A percentile compares a stretch with the other conserved stretches of the same genome.
phyloP scores from a whole-genome alignment of 2,329 filamentous ascomycete genomes.

The Fusarium pininemorale region DNA sequence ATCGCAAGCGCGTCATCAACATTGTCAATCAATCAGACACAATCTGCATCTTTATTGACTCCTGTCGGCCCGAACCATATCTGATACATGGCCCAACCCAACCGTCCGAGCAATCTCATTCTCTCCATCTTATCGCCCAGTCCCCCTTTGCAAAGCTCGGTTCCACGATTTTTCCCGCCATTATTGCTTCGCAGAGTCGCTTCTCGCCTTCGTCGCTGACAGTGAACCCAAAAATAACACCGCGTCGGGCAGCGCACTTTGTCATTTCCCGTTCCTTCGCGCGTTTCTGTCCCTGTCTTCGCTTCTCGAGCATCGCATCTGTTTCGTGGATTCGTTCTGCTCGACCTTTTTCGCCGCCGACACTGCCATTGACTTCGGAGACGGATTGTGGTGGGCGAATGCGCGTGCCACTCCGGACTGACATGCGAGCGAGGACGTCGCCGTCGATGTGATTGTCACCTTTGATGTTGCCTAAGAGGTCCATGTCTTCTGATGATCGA shows the following conservation, averaged over 20 bases:
- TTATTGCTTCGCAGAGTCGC: slow-evolving; percentile 66
- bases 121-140: slow-evolving; percentile 67
- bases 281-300: slow-evolving; percentile 57
- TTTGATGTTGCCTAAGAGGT: background rate
- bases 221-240: slow-evolving; percentile 63
- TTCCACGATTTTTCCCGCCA: slow-evolving; percentile 67
- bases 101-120: slow-evolving; percentile 36
- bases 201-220: slow-evolving; percentile 18
- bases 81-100: background rate
- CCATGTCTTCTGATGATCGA: background rate
- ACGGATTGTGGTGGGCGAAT: slow-evolving; percentile 48
- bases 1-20: background rate
- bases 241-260: slow-evolving; percentile 68
- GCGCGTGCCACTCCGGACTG: slow-evolving; percentile 50
- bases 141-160: slow-evolving; percentile 69
- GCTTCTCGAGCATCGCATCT: slow-evolving; percentile 59
- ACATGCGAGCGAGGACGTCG: slow-evolving; percentile 46
- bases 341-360: slow-evolving; percentile 64
- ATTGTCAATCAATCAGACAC: background rate
- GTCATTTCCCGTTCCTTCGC: slow-evolving; percentile 65
- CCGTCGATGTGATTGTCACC: slow-evolving; percentile 51
- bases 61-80: background rate
- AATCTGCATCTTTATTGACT: background rate
- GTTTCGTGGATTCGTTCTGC: slow-evolving; percentile 63
- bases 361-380: slow-evolving; percentile 64